Base-by-base conservation (phyloP, 2,329 filamentous ascomycete species). In the Colletotrichum coccodes region DNA sequence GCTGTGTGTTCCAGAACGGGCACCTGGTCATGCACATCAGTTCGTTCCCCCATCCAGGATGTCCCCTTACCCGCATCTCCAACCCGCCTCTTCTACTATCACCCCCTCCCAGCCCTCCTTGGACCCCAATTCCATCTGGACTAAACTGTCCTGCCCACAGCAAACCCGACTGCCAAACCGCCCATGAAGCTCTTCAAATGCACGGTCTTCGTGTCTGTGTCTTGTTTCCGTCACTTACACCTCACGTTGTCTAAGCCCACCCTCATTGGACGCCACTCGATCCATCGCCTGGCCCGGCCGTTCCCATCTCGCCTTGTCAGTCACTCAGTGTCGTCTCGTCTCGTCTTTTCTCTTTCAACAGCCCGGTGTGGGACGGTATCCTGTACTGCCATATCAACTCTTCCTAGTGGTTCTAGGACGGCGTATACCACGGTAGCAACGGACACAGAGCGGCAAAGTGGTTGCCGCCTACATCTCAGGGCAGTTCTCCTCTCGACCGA, bases 21-120 rank as follows among this genome's bases (percentile, higher is more conserved):
- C 50, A 61, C 67, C 53, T 53, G 30, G 63, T 44, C 63, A 62
- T 70, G 63, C 57, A 68, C 50, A 70, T 68, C 67, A 60, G 65
- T 60, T 60, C 61, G 65, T 60, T 64, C 65, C 61, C 57, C 50
- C 32, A 9, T 44, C 49, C 40, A 42, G 65, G 61, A 64, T 60
- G 61, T 50, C 40, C 65, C 65, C 60, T 65, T 68, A 65, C 61
- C 65, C 46, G 60, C 61, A 60, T 34, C 63, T 63, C 21, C 57
- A 66, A 36, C 23, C 42, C 61, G 65, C 61, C 61, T 54, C 61
- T 65, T 50, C 61, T 68, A 65, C 40, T 54, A 65, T 30, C 60
- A 56, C 53, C 46, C 46, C 61, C 63, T 54, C 53, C n/a, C 18
- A 26, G 5, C 40, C 18, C 38, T 65, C n/a, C 12, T 30, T 36